phyloP scores from a whole-genome alignment of 2,329 filamentous ascomycete species.

The Colletotrichum coccodes region DNA sequence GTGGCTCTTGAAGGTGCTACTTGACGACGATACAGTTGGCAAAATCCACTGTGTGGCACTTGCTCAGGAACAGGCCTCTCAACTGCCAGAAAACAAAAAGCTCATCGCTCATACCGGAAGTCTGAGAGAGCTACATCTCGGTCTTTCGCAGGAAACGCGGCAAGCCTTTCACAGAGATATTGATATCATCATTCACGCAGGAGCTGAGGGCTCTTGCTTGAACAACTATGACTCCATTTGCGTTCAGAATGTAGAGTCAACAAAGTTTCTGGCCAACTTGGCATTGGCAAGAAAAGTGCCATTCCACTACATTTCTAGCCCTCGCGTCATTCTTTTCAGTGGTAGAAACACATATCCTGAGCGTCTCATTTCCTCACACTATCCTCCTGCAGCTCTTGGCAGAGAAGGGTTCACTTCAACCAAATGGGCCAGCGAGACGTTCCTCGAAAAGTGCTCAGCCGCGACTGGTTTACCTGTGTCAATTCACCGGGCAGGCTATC shows the following conservation, averaged over 20 bases:
- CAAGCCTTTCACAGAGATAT: slow-evolving; percentile 24
- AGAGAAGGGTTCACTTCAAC: slow-evolving; percentile 45
- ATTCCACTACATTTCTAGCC: slow-evolving; percentile 51
- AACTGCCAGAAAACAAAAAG: slow-evolving; percentile 37
- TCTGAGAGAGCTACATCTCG: slow-evolving; percentile 46
- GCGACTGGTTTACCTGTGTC: slow-evolving; percentile 35
- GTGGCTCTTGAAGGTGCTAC: slow-evolving; percentile 48
- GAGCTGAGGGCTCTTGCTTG: slow-evolving; percentile 46
- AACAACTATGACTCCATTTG: slow-evolving; percentile 43
- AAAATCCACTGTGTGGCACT: slow-evolving; percentile 56
- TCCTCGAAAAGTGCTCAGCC: slow-evolving; percentile 39
- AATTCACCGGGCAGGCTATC: slow-evolving; percentile 41
- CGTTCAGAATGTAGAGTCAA: slow-evolving; percentile 42
- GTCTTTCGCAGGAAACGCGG: slow-evolving; percentile 41
- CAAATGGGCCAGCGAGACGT: slow-evolving; percentile 47
- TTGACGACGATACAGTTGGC: slow-evolving; percentile 41
- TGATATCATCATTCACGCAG: slow-evolving; percentile 62
- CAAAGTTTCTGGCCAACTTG: slow-evolving; percentile 40
- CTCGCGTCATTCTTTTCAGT: slow-evolving; percentile 32
- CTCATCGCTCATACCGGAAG: slow-evolving; percentile 48
- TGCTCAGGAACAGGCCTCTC: slow-evolving; percentile 39
- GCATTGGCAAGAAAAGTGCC: slow-evolving; percentile 30
- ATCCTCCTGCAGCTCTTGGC: slow-evolving; percentile 40
- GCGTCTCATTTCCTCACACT: slow-evolving; percentile 33
- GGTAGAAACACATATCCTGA: slow-evolving; percentile 28